phyloP scores from a whole-genome alignment of 768 basidiomycete species.

The Termitomyces sp. region DNA sequence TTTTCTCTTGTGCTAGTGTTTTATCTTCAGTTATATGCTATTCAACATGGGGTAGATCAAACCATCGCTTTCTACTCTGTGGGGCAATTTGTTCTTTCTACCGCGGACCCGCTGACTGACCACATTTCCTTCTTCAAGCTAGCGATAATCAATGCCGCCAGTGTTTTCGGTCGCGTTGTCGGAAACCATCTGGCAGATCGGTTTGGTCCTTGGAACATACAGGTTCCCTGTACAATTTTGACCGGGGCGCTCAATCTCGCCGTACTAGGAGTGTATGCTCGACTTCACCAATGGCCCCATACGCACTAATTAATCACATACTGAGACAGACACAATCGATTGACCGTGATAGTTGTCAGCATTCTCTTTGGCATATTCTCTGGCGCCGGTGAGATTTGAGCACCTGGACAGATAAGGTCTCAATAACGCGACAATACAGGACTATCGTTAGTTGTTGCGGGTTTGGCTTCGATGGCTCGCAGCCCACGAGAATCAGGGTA shows the following conservation, averaged over 20 bases:
- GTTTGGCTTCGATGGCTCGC: slow-evolving; percentile 23
- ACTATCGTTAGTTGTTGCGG: not conserved
- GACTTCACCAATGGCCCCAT: not conserved
- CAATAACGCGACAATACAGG: not conserved
- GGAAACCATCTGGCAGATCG: slow-evolving; percentile 27
- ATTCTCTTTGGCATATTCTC: slow-evolving; percentile 43
- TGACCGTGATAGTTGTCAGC: slow-evolving; percentile 30
- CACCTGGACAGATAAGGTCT: not conserved
- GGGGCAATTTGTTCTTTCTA: not conserved
- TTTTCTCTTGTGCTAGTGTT: not conserved
- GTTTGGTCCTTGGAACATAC: slow-evolving; percentile 25
- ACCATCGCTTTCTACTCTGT: slow-evolving; percentile 13
- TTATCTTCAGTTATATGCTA: slow-evolving; percentile 14
- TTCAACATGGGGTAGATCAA: slow-evolving; percentile 15
- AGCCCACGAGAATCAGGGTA: slow-evolving; percentile 30
- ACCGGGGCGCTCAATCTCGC: slow-evolving; percentile 25
- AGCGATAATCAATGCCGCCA: slow-evolving; percentile 28
- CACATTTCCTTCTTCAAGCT: slow-evolving; percentile 19
- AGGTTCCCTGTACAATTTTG: not conserved
- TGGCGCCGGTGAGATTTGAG: slow-evolving; percentile 31
- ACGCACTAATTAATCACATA: not conserved
- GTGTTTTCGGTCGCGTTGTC: slow-evolving; percentile 27
- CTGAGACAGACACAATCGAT: slow-evolving; percentile 22
- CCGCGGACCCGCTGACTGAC: too few species aligned
- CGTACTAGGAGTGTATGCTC: slow-evolving; percentile 25